These are phyloP conservation scores for Bruguiera gymnorhiza DNA, from an alignment of 345 rosid species.

Conservation along the genomic window DNA sequence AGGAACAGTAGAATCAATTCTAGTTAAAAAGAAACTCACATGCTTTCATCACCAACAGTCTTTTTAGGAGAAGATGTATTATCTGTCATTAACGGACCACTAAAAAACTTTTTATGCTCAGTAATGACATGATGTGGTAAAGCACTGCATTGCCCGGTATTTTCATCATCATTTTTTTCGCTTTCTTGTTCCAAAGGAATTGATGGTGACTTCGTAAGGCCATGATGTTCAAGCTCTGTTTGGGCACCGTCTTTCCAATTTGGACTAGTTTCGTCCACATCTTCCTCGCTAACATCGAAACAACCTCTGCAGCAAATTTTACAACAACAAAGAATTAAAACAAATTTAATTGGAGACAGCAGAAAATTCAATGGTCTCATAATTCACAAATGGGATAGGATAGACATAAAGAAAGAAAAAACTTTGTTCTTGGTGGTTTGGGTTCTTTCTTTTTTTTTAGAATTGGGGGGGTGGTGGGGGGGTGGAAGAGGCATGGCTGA, in stretches of 20 bases:
- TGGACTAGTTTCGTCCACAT: conserved; percentile 52
- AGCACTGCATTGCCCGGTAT: conserved; percentile 41
- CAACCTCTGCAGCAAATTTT: conserved; percentile 62
- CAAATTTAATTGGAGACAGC: too few species aligned
- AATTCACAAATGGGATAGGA: not conserved
- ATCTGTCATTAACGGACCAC: conserved; percentile 55
- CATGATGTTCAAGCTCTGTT: conserved; percentile 46
- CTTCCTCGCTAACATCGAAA: conserved; percentile 76
- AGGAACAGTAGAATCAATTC: not conserved
- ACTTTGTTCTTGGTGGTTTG: too few species aligned
- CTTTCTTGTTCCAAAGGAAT: conserved; percentile 34
- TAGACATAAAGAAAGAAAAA: not conserved
- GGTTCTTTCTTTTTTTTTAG: not conserved
- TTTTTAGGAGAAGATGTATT: conserved; percentile 49
- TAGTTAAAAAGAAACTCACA: conserved; percentile 39
- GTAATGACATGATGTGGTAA: conserved; percentile 40
- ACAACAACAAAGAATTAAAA: too few species aligned
- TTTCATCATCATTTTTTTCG: conserved; percentile 47
- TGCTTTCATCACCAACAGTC: conserved; percentile 52
- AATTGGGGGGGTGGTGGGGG: too few species aligned
- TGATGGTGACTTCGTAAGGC: conserved; percentile 35
- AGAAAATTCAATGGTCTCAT: not conserved
- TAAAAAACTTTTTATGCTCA: conserved; percentile 51
- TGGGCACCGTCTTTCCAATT: conserved; percentile 40
- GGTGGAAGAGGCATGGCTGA: too few species aligned